Percentiles rank a stretch among this genome's conserved stretches.
Conservation (phyloP, 352 stramenopile genomes). For the Thraustochytrium sp. region DNA sequence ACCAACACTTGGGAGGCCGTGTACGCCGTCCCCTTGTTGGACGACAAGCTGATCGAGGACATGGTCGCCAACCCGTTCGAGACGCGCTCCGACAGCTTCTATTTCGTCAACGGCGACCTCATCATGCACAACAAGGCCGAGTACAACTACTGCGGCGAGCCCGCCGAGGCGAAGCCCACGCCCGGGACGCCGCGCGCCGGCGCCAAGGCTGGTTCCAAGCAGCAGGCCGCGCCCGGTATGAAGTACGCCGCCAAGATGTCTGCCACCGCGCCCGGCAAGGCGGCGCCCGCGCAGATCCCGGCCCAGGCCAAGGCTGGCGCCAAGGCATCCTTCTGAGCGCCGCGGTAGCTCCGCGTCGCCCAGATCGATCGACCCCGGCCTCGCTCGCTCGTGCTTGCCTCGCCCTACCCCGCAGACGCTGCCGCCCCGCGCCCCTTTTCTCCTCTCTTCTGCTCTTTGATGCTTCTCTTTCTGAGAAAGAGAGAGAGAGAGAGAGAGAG, state of each 20-base stretch:
- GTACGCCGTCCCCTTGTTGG: constrained; percentile 83
- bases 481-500: too few relatives aligned
- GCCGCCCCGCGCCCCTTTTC: too few relatives aligned
- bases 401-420: too few relatives aligned
- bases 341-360: background rate
- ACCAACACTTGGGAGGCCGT: constrained; percentile 91
- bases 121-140: constrained; percentile 86
- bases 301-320: constrained; percentile 27
- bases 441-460: too few relatives aligned
- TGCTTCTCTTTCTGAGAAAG: too few relatives aligned
- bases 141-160: constrained; percentile 50
- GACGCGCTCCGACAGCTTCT: constrained; percentile 89
- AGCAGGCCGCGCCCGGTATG: constrained; percentile 81
- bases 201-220: constrained; percentile 73
- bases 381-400: too few relatives aligned
- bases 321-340: constrained; percentile 30
- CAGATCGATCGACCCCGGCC: too few relatives aligned
- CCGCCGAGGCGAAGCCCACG: constrained; percentile 35
- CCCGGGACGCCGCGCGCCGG: background rate
- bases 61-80: constrained; percentile 88
- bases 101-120: constrained; percentile 89
- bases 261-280: constrained; percentile 60
- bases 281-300: constrained; percentile 52
- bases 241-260: constrained; percentile 68
- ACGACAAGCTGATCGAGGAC: constrained; percentile 84